Evolutionary conservation across 495 filamentous ascomycete species (phyloP).

Genomic region (Chaetomium tenue): DNA sequence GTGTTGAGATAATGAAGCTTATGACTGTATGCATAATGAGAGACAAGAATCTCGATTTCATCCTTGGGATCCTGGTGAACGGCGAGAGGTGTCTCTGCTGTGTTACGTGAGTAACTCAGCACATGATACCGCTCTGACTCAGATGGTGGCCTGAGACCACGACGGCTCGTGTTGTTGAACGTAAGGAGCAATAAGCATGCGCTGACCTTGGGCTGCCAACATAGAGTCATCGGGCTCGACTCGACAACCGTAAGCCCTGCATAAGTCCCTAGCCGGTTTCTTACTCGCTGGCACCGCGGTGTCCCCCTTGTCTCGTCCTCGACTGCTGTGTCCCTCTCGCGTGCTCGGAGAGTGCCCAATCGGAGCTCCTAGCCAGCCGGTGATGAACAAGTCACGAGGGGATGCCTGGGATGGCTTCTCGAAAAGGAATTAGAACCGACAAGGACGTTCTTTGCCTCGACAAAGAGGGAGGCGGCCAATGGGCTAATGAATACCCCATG

Average conservation of each 20-base stretch:
- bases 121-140: slow-evolving; percentile 1
- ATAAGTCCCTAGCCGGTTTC: neutral
- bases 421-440: neutral
- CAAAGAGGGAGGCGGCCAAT: neutral
- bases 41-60: slow-evolving; percentile 14
- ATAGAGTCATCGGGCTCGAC: neutral
- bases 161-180: neutral
- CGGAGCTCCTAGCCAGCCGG: neutral
- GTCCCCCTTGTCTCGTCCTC: neutral
- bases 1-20: slow-evolving; percentile 23
- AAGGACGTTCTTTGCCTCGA: neutral
- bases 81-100: neutral
- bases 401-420: neutral
- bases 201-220: neutral
- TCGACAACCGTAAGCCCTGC: neutral
- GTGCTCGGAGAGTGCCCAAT: neutral
- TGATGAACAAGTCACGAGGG: neutral
- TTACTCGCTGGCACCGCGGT: neutral
- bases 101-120: neutral
- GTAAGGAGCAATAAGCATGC: neutral
- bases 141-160: neutral
- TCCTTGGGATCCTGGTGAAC: neutral
- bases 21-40: slow-evolving; percentile 34
- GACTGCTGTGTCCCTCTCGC: neutral
- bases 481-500: no score